Percentiles rank a stretch among this genome's conserved stretches.
phyloP scores from a whole-genome alignment of 2,329 filamentous ascomycete species.

The Geosmithia flava region DNA sequence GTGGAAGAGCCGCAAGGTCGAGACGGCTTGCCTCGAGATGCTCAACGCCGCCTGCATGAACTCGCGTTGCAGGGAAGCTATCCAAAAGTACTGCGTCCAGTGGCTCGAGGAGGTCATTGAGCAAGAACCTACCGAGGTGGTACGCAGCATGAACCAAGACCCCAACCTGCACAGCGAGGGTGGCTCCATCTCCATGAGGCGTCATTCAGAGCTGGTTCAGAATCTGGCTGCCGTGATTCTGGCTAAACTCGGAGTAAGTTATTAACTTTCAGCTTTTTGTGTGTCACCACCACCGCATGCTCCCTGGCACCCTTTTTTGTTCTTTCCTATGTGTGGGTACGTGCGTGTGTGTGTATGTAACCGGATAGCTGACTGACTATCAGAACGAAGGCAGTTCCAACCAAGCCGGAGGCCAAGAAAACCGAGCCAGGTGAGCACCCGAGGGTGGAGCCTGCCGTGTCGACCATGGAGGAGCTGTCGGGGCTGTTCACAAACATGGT shows the following conservation, averaged over 20 bases:
- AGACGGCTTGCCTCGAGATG: constrained; percentile 77
- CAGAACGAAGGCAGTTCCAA: constrained; percentile 41
- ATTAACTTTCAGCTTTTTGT: neutral
- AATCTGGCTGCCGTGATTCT: constrained; percentile 62
- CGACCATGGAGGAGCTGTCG: constrained; percentile 54
- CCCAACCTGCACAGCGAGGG: constrained; percentile 45
- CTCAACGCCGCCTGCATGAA: constrained; percentile 88
- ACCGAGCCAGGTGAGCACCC: neutral
- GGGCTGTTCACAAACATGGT: constrained; percentile 56
- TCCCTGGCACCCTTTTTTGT: constrained; percentile 1
- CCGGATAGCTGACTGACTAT: constrained; percentile 32
- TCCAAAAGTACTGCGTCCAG: constrained; percentile 70
- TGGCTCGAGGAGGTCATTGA: constrained; percentile 81
- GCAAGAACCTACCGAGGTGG: constrained; percentile 49
- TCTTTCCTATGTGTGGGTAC: neutral
- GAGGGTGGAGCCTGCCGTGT: constrained; percentile 39
- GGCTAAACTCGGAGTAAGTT: constrained; percentile 52
- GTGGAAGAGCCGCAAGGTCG: constrained; percentile 75
- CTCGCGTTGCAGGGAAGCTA: constrained; percentile 65
- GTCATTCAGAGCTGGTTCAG: constrained; percentile 49
- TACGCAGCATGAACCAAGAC: constrained; percentile 35
- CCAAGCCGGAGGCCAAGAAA: constrained; percentile 17
- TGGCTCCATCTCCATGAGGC: constrained; percentile 46
- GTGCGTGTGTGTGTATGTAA: neutral
- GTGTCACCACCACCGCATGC: neutral